phyloP scores from a whole-genome alignment of 179 eudicot genomes.

The Spinacia oleracea region DNA sequence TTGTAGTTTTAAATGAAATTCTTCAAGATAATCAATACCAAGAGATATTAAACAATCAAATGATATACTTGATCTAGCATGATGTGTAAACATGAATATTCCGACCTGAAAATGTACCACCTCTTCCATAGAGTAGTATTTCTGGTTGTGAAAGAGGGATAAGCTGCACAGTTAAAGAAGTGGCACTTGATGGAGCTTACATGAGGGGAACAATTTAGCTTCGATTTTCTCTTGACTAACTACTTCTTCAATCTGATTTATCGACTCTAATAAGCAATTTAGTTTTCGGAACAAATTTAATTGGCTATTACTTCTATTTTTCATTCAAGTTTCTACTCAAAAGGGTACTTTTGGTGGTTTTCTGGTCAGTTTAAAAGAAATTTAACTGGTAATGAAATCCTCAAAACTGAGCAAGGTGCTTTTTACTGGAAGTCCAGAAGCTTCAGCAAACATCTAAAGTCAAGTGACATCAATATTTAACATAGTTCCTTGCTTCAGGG shows the following conservation, averaged over 20 bases:
- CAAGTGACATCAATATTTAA: background rate
- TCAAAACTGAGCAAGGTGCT: background rate
- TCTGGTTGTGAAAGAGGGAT: background rate
- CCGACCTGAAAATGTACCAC: no score
- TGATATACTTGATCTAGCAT: no score
- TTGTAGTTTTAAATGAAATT: background rate
- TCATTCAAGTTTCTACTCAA: background rate
- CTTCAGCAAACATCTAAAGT: background rate
- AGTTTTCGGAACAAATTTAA: background rate
- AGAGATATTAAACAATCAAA: background rate
- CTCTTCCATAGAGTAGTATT: no score
- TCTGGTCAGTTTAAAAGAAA: background rate
- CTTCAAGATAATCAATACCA: background rate
- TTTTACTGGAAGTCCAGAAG: background rate
- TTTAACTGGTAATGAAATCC: background rate
- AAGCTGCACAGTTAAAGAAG: background rate
- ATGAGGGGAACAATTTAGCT: background rate
- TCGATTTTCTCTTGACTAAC: background rate
- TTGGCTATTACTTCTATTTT: background rate
- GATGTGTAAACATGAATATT: no score
- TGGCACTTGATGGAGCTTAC: background rate
- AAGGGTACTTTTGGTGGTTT: background rate
- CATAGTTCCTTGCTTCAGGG: background rate
- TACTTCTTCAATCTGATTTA: background rate
- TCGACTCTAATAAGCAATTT: background rate